Base-by-base conservation (phyloP, 345 rosid genomes). In the Eucalyptus erythrocorys region DNA sequence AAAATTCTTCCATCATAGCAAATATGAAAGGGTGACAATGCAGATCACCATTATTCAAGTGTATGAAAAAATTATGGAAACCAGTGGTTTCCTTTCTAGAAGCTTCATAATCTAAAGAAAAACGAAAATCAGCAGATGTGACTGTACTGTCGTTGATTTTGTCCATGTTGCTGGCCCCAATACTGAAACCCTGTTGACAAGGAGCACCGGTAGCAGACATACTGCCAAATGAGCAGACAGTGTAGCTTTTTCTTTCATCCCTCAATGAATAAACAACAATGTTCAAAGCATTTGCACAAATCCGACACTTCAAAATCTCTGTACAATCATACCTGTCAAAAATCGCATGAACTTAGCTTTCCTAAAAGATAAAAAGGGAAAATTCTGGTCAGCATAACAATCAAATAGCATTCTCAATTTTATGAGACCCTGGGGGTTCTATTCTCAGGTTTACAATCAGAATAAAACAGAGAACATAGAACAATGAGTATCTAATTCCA, bases 1-100 rank as follows among this genome's bases (percentile, higher is more conserved):
- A 87, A 90, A 96, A 93, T 47, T 93, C 93, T 85, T 88, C 87
- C 92, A 97, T 88, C 90, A 93, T 85, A 71, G 95, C 93, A 86
- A 95, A 76, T 90, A 95, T 89, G 92, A 86, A 87, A 64, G 99
- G 99, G 88, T 94, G 93, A 93, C 97, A 96, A 93, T 97, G 99
- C 89, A 97, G 90, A 88, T 97, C 97, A 88, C 93, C 94, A 90
- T 95, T 92, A 86, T 82, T 94, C 94, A 97, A 93, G 92, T 81
- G 81, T 90, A 96, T 61, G 30, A 90, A 89, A 89, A 89, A 92
- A 88, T 92, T 92, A 87, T 93, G 91, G 87, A 37, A 89, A 91
- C 87, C 76, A 30, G 86, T 55, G 47, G 79, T 90, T 66, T n/a
- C 90, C 87, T 90, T 89, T 88, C 90, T 93, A 91, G 49, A 87